Evolutionary conservation across 2,329 filamentous ascomycete genomes (phyloP).

Genomic region (Sporothrix inflata): DNA sequence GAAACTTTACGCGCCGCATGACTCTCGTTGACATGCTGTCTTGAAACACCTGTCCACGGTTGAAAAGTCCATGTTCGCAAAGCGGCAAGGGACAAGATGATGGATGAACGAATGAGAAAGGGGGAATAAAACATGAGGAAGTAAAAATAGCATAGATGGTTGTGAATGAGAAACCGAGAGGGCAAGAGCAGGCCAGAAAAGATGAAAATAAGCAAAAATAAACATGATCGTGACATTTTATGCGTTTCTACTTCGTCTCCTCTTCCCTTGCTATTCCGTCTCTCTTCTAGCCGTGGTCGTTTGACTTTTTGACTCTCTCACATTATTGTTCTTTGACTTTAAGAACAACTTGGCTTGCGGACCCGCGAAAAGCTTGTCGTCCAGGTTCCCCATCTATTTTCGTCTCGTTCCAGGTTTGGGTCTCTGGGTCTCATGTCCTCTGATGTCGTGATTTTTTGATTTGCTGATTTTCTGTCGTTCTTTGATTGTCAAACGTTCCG

Average conservation of each 20-base stretch:
- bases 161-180: neutral
- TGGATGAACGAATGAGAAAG: neutral
- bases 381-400: neutral
- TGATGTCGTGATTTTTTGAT: neutral
- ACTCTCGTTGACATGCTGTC: constrained; percentile 16
- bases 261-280: neutral
- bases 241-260: constrained; percentile 12
- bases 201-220: neutral
- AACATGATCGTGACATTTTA: constrained; percentile 13
- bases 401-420: neutral
- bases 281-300: neutral
- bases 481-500: neutral
- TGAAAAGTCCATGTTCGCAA: neutral
- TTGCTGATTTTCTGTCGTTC: neutral
- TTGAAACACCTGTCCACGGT: constrained; percentile 2
- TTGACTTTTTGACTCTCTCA: neutral
- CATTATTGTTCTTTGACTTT: neutral
- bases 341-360: neutral
- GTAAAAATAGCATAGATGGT: neutral
- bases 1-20: constrained; percentile 23
- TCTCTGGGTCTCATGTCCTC: neutral
- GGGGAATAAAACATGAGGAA: neutral
- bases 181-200: neutral
- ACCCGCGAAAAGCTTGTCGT: neutral
- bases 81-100: neutral